phyloP scores from a whole-genome alignment of 768 basidiomycete genomes.

The Trametes punicea region DNA sequence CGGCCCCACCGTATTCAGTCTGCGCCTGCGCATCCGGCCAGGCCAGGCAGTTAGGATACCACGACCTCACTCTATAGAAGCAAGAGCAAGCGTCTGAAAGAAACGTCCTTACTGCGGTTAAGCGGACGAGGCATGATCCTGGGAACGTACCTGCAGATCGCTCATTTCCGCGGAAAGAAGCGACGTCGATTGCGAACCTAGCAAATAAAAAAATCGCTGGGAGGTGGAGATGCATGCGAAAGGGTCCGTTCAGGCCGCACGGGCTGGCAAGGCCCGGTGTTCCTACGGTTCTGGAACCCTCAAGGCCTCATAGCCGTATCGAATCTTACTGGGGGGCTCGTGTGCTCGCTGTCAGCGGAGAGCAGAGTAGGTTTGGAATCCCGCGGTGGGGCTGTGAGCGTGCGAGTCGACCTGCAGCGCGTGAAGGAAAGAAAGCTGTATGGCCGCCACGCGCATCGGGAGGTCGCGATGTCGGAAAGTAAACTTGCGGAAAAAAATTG shows the following conservation, averaged over 20 bases:
- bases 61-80: neutral
- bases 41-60: too few relatives aligned
- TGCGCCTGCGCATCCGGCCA: too few relatives aligned
- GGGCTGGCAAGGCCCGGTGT: neutral
- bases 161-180: neutral
- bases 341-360: too few relatives aligned
- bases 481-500: too few relatives aligned
- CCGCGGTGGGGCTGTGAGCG: too few relatives aligned
- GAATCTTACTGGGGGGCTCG: too few relatives aligned
- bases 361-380: too few relatives aligned
- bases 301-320: neutral
- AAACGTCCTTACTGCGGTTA: neutral
- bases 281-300: neutral
- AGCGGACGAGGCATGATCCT: slow-evolving; percentile 2
- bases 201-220: slow-evolving; percentile 2
- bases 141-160: slow-evolving; percentile 21
- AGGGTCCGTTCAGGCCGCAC: neutral
- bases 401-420: too few relatives aligned
- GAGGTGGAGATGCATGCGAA: neutral
- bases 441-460: too few relatives aligned
- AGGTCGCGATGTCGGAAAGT: too few relatives aligned
- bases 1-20: neutral
- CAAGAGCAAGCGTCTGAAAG: neutral
- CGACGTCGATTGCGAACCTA: neutral
- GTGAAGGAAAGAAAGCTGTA: too few relatives aligned